phyloP scores from a whole-genome alignment of 1,139 yeast species.

The Torulaspora pretoriensis region DNA sequence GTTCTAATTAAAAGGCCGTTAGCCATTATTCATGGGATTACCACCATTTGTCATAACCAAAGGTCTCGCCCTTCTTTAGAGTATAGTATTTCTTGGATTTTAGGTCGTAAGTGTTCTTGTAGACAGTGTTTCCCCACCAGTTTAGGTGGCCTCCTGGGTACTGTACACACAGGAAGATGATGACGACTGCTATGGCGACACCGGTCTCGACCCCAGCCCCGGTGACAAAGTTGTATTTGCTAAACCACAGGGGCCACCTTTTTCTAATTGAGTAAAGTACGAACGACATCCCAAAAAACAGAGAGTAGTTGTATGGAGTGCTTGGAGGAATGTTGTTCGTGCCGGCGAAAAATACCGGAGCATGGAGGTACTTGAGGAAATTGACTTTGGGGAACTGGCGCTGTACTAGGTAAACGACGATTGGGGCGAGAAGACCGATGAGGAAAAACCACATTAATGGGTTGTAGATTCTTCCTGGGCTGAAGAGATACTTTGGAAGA shows the following conservation, averaged over 20 bases:
- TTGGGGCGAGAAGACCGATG: constrained; percentile 38
- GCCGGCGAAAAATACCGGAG: constrained; percentile 42
- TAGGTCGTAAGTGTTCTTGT: constrained; percentile 37
- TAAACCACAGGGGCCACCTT: constrained; percentile 40
- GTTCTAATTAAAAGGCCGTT: not conserved
- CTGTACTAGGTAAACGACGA: constrained; percentile 34
- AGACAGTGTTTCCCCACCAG: constrained; percentile 54
- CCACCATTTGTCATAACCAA: constrained; percentile 44
- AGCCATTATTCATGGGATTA: constrained; percentile 10
- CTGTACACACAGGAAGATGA: constrained; percentile 49
- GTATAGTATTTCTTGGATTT: constrained; percentile 33
- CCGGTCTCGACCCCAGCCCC: constrained; percentile 60
- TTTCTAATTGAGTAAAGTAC: constrained; percentile 32
- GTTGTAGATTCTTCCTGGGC: constrained; percentile 42
- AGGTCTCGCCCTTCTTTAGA: constrained; percentile 38
- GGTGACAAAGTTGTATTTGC: constrained; percentile 41
- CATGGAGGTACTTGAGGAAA: constrained; percentile 34
- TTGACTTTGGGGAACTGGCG: constrained; percentile 39
- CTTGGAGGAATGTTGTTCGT: constrained; percentile 42
- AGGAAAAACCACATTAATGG: constrained; percentile 40
- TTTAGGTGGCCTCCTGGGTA: constrained; percentile 41
- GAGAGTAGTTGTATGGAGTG: constrained; percentile 50
- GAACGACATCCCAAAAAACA: constrained; percentile 46
- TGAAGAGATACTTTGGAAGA: constrained; percentile 43
- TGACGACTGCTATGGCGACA: constrained; percentile 48